Evolutionary conservation across 768 basidiomycete genomes (phyloP), one percentile per base, ranked within the genome.

Genomic region (Hypholoma sublateritium): DNA sequence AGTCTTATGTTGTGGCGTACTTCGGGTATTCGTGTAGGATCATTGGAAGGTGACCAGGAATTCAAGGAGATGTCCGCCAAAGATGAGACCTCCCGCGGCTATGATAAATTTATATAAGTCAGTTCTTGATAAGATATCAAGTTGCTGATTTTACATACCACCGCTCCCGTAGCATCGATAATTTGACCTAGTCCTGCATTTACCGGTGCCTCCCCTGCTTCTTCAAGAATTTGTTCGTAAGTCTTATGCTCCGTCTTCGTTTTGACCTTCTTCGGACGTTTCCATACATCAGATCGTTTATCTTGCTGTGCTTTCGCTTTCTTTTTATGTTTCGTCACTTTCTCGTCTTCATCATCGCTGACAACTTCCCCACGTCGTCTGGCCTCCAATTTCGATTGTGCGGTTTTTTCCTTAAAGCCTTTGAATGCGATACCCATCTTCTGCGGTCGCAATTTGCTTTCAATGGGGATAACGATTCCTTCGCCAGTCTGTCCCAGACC

Each of bases 1-100:
- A 98, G 82, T 4, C 90, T 85, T 24, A 99, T 74, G 69, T 98
- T 99, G 69, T 99, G 95, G 22, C 96, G 85, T n/a, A 99, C 85
- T 77, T 99, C 97, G 0, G 97, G 97, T 59, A 98, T 87, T 53
- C 92, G 88, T 47, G 87, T 92, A 5, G 88, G 81, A 63, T 99
- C 96, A 13, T 85, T 84, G 0, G 93, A 86, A 0, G 93, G 93
- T 9, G 90, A 87, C 94, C 95, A 97, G 2, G 84, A 84, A 57
- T 80, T 88, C 62, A 80, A 70, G 17, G 87, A 84, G 32, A 95
- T 74, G 41, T 93, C 88, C 12, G 93, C 85, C 47, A 98, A 69
- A 1, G 94, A 95, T 4, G 89, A 80, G 21, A 96, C 86, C 75
- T 98, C 93, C 32, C 89, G 81, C n/a, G 88, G 87, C 91, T 95